Conservation (phyloP, 345 rosid species). For the Eucalyptus guilfoylei region DNA sequence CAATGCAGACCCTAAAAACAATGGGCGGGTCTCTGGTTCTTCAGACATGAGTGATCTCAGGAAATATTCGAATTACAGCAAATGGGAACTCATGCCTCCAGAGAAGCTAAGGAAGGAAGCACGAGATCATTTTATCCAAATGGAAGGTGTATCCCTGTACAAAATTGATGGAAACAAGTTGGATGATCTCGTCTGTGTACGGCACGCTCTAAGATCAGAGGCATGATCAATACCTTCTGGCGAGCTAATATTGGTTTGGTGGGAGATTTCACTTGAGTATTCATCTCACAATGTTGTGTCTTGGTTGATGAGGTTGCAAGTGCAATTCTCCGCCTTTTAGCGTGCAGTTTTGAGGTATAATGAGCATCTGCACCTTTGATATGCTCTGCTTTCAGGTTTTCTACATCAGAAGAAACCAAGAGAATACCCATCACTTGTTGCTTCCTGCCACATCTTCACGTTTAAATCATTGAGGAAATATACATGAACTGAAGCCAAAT, state of each 20-base stretch:
- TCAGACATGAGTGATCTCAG: slow-evolving; percentile 67
- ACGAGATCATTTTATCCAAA: slow-evolving; percentile 54
- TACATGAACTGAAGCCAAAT: neutral
- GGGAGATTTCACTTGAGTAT: neutral
- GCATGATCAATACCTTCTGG: neutral
- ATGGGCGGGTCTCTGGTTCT: slow-evolving; percentile 70
- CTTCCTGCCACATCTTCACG: neutral
- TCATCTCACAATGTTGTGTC: neutral
- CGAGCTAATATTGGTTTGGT: neutral
- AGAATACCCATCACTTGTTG: neutral
- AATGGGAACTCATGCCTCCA: slow-evolving; percentile 84
- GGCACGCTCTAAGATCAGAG: slow-evolving; percentile 29
- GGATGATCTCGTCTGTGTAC: slow-evolving; percentile 89
- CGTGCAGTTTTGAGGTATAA: neutral
- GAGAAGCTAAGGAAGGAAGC: slow-evolving; percentile 85
- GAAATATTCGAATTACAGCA: slow-evolving; percentile 69
- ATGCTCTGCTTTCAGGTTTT: neutral
- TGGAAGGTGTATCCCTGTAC: slow-evolving; percentile 76
- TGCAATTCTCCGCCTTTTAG: neutral
- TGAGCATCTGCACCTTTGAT: neutral
- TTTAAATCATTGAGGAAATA: neutral
- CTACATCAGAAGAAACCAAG: neutral
- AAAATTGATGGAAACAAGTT: slow-evolving; percentile 96
- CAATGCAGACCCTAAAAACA: slow-evolving; percentile 25
- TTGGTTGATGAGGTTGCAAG: neutral